Conservation (phyloP, 371 early-diverging fungal species). For the Blastocladiella emersonii region DNA sequence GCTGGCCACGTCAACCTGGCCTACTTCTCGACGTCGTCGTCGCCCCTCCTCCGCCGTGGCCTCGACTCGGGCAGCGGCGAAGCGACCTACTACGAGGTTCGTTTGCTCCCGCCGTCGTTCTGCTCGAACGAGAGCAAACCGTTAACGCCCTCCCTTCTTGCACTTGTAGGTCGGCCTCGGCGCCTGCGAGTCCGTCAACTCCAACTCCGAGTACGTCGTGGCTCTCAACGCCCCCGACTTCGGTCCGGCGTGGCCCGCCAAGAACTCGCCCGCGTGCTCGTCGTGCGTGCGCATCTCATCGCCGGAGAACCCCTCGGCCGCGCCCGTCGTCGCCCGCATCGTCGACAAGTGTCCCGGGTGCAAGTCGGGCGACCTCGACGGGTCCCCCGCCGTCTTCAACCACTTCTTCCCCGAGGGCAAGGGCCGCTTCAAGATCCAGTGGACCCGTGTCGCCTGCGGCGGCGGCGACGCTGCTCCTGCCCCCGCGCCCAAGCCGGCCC, state of each 20-base stretch:
- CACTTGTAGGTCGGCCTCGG: constrained; percentile 1
- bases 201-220: not conserved
- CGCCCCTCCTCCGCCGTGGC: no score
- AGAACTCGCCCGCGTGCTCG: not conserved
- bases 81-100: not conserved
- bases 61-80: not conserved
- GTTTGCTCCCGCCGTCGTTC: not conserved
- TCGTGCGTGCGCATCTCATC: not conserved
- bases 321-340: not conserved
- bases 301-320: not conserved
- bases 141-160: not conserved
- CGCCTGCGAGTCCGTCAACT: not conserved
- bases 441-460: not conserved
- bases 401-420: not conserved
- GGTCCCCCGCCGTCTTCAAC: not conserved
- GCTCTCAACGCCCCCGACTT: not conserved
- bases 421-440: not conserved
- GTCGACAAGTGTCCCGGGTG: constrained; percentile 2
- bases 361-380: not conserved
- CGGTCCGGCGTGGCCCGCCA: not conserved
- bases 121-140: not conserved
- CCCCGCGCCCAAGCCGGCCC: no score
- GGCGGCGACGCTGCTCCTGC: not conserved
- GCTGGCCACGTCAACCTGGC: no score
- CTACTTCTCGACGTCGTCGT: no score